Conservation (phyloP, 2,329 filamentous ascomycete species). For the Verticillium nubilum region DNA sequence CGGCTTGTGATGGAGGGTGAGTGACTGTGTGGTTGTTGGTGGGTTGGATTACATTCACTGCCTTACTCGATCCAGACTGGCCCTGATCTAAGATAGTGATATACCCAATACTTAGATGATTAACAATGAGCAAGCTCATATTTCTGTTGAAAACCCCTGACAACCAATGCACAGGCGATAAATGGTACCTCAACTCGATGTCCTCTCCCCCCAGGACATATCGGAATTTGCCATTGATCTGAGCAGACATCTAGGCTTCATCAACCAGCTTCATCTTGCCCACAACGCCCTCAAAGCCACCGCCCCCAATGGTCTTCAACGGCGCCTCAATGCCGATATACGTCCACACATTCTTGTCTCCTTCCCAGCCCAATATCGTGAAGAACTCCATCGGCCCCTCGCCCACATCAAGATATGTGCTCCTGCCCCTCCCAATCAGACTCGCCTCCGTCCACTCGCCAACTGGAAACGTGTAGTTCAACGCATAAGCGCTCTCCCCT, state of each 20-base stretch:
- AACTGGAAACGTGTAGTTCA: constrained; percentile 12
- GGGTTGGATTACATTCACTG: too few species aligned
- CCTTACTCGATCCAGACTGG: too few species aligned
- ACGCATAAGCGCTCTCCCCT: constrained; percentile 9
- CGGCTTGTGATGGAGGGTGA: too few species aligned
- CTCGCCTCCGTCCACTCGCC: constrained; percentile 8
- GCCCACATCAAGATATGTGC: constrained; percentile 9
- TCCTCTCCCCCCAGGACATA: too few species aligned
- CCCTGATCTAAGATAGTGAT: too few species aligned
- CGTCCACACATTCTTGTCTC: constrained; percentile 5
- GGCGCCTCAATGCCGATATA: constrained; percentile 10
- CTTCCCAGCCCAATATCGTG: constrained; percentile 9
- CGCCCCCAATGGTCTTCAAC: constrained; percentile 6
- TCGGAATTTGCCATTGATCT: too few species aligned
- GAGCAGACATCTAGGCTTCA: background rate
- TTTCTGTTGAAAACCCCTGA: too few species aligned
- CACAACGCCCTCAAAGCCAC: constrained; percentile 8
- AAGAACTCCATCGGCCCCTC: constrained; percentile 8
- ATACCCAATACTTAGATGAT: too few species aligned
- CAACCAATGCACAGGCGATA: too few species aligned
- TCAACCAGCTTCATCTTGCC: constrained; percentile 9
- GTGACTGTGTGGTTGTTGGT: too few species aligned
- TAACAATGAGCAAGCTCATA: too few species aligned
- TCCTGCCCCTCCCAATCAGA: constrained; percentile 6
- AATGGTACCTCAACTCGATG: too few species aligned